Base-by-base conservation (phyloP, 495 filamentous ascomycete genomes). In the Aspergillus sclerotioniger region DNA sequence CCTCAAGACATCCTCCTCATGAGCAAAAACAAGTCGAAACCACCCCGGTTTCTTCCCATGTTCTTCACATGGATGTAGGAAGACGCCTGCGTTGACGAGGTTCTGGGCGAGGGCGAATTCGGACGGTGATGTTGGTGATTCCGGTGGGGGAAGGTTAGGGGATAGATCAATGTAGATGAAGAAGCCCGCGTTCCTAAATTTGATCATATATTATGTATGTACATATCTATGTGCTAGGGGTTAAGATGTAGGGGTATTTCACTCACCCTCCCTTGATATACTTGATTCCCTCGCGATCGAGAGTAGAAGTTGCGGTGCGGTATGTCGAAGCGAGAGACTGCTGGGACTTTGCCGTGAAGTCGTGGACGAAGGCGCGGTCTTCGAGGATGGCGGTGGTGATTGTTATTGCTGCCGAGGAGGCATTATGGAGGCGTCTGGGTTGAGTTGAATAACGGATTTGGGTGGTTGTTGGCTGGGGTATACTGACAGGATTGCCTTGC, bases 91-190 rank as follows among this genome's bases (percentile, higher is more conserved):
- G 56, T 78, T 64, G 51, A 76, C 55, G 16, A 81, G 48, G 46
- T 56, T 71, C 61, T 75, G 61, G 0, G 68, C 73, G 12, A 83
- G 65, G 15, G 48, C 53, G 51, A 72, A 67, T 54, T 76, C 75
- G 6, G 53, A 58, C 28, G 56, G 59, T 0, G 54, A 8, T 16
- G 63, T 20, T 19, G 41, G 10, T 6, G 19, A 29, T 6, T n/a
- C n/a, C n/a, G 19, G 21, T 0, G 52, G 45, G 1, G 62, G 55
- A 17, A 74, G 66, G 47, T 67, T 76, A 29, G 64, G 64, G 0
- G 76, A 70, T n/a, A 82, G 61, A 61, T 82, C 76, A 5, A 76
- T 63, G 59, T 78, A 82, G 7, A 83, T 55, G 50, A 82, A 83
- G 59, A 83, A 79, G 3, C 76, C 80, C 3, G 80, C 80, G 56